Evolutionary conservation across 1,139 yeast genomes (phyloP), one percentile per base, ranked within the genome.

Genomic region (Candida sp.): DNA sequence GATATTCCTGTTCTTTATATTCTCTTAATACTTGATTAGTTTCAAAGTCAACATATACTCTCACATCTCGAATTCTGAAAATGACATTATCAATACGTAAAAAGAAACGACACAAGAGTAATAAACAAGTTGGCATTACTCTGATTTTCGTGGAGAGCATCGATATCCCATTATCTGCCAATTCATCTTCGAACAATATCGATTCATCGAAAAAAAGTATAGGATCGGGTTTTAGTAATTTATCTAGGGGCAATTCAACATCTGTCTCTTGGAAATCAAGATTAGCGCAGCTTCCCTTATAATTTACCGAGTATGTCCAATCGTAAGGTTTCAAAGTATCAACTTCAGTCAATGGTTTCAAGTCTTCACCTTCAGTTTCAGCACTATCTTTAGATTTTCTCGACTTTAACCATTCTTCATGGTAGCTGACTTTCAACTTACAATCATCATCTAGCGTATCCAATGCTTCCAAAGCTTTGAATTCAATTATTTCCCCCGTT

Each of bases 131-230:
- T 5, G 85, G 84, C 98, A 93, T 95, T 3, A 90, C 97, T 51
- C 99, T 70, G 25, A 95, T 79, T 61, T 90, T 90, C 29, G 84
- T 82, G 43, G 83, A 81, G 43, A 88, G 66, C 45, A 88, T 77
- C 0, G 95, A 82, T 22, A 89, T 86, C 4, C 99, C 99, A 61
- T 93, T 93, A 62, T 93, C 99, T 3, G 96, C 99, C 45, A 93
- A 71, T 60, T 93, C 99, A 58, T 93, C 99, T 60, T 93, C 99
- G 58, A 80, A 95, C 30, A 95, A 69, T 5, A 88, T 81, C 66
- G 89, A 81, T 55, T 91, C 97, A 60, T 90, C 98, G 58, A 81
- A 93, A 60, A 88, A 89, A 42, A 89, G 60, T 38, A 93, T 93
- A 2, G 96, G 97, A 54, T 90, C 97, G 5, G 87, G 91, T 45